These are phyloP conservation scores for Agapanthus africanus DNA, from an alignment of 106 monocot genomes.

Conservation along the genomic window DNA sequence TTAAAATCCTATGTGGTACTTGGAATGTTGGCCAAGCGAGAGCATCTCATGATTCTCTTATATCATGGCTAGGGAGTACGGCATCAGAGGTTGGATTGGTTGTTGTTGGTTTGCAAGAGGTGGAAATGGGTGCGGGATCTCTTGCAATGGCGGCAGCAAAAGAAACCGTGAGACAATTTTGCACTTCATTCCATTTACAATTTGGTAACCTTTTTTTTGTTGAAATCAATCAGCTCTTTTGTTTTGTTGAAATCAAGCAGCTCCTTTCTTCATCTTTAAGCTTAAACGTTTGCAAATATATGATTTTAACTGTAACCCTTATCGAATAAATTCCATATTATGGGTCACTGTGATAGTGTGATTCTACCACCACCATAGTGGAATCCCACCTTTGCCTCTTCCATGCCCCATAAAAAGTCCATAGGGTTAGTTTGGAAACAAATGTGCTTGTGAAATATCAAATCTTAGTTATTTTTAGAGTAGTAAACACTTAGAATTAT, in stretches of 20 bases:
- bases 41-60: conserved; percentile 46
- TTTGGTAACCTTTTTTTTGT: neutral
- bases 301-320: neutral
- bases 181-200: neutral
- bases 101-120: conserved; percentile 63
- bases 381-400: no score
- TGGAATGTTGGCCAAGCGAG: conserved; percentile 69
- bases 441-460: no score
- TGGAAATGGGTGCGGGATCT: conserved; percentile 68
- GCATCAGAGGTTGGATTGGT: conserved; percentile 47
- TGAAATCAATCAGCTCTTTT: neutral
- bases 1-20: conserved; percentile 49
- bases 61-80: conserved; percentile 33
- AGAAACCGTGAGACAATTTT: conserved; percentile 39
- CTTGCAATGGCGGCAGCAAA: conserved; percentile 61
- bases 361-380: no score
- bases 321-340: no score
- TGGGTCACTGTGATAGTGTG: no score
- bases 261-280: neutral
- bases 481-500: no score
- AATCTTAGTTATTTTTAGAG: neutral
- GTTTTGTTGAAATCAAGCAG: neutral
- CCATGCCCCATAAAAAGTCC: no score
- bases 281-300: neutral
- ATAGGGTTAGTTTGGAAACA: no score